Conservation (phyloP, 139 green algal genomes). For the Micractinium sp. region DNA sequence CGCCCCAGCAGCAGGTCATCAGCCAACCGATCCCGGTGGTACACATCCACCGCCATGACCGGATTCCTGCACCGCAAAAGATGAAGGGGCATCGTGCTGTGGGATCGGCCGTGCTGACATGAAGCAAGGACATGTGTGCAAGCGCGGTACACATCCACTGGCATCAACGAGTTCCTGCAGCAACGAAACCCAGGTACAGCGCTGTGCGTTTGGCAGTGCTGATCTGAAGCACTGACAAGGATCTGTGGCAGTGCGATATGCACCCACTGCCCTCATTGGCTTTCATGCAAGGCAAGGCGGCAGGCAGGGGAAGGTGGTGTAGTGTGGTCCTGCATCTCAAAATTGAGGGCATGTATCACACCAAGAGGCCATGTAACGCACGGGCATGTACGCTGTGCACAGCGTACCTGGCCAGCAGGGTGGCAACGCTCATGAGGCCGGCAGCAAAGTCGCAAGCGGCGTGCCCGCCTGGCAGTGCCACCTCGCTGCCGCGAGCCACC, state of each 20-base stretch:
- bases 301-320: neutral
- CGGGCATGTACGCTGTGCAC: neutral
- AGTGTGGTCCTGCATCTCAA: too few relatives aligned
- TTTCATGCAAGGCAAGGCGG: neutral
- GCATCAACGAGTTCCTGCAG: neutral
- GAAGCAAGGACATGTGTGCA: neutral
- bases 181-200: neutral
- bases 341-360: neutral
- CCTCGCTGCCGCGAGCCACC: slow-evolving; percentile 43
- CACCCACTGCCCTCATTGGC: neutral
- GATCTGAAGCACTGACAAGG: too few relatives aligned
- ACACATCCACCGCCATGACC: slow-evolving; percentile 46
- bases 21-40: slow-evolving; percentile 35
- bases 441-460: slow-evolving; percentile 30
- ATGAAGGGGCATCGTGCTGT: neutral
- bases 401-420: slow-evolving; percentile 31
- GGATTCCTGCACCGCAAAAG: neutral
- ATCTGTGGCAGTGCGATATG: too few relatives aligned
- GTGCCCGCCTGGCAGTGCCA: slow-evolving; percentile 30
- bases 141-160: too few relatives aligned
- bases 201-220: neutral
- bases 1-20: slow-evolving; percentile 48
- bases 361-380: too few relatives aligned
- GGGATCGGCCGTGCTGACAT: neutral
- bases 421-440: slow-evolving; percentile 38